phyloP scores from a whole-genome alignment of 2,329 filamentous ascomycete genomes.

The Ascosphaera apis region DNA sequence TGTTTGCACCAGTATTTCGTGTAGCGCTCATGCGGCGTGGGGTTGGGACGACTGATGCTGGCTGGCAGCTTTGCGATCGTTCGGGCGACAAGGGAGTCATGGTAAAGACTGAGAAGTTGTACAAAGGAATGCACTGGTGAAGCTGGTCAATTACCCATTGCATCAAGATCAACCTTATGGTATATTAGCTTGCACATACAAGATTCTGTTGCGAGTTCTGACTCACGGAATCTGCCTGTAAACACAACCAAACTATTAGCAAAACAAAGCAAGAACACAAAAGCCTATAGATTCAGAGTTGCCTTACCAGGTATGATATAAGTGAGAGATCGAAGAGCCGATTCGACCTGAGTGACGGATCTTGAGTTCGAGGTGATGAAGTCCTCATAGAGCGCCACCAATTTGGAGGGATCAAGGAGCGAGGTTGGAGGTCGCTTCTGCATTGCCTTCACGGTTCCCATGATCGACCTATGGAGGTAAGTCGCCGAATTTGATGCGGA shows the following conservation, averaged over 20 bases:
- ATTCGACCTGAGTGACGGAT: slow-evolving; percentile 88
- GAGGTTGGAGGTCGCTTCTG: slow-evolving; percentile 11
- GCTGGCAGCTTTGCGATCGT: slow-evolving; percentile 33
- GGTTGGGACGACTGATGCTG: slow-evolving; percentile 25
- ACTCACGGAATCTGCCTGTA: slow-evolving; percentile 35
- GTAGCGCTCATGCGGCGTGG: slow-evolving; percentile 37
- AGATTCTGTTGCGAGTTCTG: slow-evolving; percentile 84
- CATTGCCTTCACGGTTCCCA: slow-evolving; percentile 12
- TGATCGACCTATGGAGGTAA: too few relatives aligned
- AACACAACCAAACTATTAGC: too few relatives aligned
- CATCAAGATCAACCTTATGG: slow-evolving; percentile 6
- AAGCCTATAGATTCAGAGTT: not conserved
- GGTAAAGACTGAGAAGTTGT: slow-evolving; percentile 76
- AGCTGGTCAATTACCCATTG: slow-evolving; percentile 7
- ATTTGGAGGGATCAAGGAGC: slow-evolving; percentile 17
- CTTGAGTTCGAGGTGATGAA: slow-evolving; percentile 91
- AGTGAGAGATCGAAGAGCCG: slow-evolving; percentile 69
- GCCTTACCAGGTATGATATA: slow-evolving; percentile 74
- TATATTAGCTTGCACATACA: slow-evolving; percentile 21
- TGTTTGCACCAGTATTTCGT: slow-evolving; percentile 39
- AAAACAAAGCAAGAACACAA: slow-evolving; percentile 2
- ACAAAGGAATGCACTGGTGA: slow-evolving; percentile 54
- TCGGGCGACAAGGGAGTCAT: slow-evolving; percentile 62
- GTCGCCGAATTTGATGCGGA: too few relatives aligned
- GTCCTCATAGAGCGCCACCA: slow-evolving; percentile 27